A percentile compares a stretch with the other conserved stretches of the same genome.
Conservation (phyloP, 2,329 filamentous ascomycete genomes). For the Pseudogymnoascus sp. region DNA sequence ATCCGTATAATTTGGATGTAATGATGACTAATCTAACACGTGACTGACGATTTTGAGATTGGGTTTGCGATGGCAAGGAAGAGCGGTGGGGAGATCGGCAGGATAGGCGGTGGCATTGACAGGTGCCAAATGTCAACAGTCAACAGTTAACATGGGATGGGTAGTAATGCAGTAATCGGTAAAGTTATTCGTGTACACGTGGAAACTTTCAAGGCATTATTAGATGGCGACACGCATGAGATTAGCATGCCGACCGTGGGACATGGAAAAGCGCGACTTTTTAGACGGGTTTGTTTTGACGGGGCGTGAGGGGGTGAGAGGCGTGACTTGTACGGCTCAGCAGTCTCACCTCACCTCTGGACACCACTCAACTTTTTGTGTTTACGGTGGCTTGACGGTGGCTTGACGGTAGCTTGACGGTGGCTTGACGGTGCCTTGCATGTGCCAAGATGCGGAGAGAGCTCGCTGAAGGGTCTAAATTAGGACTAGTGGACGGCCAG, state of each 20-base stretch:
- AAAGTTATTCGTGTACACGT: too few species aligned
- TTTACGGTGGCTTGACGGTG: too few species aligned
- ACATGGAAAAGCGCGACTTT: too few species aligned
- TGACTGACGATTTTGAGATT: neutral
- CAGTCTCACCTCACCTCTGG: too few species aligned
- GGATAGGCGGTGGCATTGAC: neutral
- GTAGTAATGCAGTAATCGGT: neutral
- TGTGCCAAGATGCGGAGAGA: constrained; percentile 5
- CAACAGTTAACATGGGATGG: neutral
- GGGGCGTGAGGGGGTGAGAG: neutral
- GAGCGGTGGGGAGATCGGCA: constrained; percentile 2
- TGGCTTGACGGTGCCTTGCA: neutral
- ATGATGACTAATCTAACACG: neutral
- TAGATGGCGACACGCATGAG: neutral
- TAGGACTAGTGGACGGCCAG: too few species aligned
- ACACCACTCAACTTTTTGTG: too few species aligned
- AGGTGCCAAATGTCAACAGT: neutral
- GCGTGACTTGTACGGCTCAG: neutral
- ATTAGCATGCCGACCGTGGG: neutral
- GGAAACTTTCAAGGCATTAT: too few species aligned
- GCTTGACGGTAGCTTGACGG: neutral
- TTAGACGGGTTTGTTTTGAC: too few species aligned
- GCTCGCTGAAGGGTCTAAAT: neutral
- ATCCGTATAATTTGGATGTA: too few species aligned
- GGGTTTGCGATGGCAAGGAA: neutral